phyloP scores from a whole-genome alignment of 805 yeast genomes.

The Metschnikowia anglica region DNA sequence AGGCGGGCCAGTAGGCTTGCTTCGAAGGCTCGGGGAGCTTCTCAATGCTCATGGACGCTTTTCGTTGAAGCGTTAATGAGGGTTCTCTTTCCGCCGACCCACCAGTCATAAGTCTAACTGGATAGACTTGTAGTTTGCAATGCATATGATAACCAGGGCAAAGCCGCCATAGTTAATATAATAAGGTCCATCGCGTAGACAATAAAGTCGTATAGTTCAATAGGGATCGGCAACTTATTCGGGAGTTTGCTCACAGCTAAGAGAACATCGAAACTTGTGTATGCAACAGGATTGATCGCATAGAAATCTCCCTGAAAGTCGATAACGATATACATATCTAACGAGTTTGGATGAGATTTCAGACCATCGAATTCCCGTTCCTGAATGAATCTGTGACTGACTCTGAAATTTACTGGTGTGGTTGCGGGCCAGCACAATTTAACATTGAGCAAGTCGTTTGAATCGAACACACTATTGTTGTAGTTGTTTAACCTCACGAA shows the following conservation, averaged over 20 bases:
- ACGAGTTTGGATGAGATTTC: background rate
- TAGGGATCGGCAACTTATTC: constrained; percentile 19
- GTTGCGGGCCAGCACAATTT: constrained; percentile 25
- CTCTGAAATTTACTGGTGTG: constrained; percentile 15
- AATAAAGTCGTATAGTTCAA: constrained; percentile 20
- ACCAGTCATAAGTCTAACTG: too few species aligned
- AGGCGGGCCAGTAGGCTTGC: too few species aligned
- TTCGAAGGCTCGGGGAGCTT: too few species aligned
- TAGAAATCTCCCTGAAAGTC: constrained; percentile 18
- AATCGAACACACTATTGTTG: constrained; percentile 24
- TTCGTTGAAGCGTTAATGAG: too few species aligned
- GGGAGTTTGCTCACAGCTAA: constrained; percentile 18
- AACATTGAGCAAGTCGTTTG: constrained; percentile 20
- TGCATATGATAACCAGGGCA: constrained; percentile 6
- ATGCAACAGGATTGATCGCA: constrained; percentile 10
- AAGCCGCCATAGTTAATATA: constrained; percentile 12
- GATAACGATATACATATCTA: constrained; percentile 20
- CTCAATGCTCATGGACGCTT: too few species aligned
- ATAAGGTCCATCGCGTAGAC: constrained; percentile 16
- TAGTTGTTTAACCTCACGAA: constrained; percentile 38
- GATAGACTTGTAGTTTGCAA: background rate
- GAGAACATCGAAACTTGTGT: constrained; percentile 7
- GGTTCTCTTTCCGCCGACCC: too few species aligned
- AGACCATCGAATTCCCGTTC: constrained; percentile 4
- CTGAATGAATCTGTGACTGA: constrained; percentile 14